Conservation (phyloP, 768 basidiomycete genomes). For the Gautieria morchelliformis region DNA sequence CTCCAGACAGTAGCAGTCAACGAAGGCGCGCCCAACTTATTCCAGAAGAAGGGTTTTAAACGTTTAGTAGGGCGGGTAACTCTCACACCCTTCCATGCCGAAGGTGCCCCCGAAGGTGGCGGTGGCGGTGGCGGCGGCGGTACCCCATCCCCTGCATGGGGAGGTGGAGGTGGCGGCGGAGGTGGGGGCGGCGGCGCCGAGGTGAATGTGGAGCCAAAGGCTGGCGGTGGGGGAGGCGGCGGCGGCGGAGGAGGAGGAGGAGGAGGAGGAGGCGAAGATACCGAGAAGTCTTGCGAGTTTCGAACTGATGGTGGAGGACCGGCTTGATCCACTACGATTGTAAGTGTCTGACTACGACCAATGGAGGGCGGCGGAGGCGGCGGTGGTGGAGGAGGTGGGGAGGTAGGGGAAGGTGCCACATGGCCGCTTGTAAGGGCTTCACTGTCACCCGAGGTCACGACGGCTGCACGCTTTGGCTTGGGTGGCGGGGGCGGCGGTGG, state of each 20-base stretch:
- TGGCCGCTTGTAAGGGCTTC: background rate
- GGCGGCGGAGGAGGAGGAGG: constrained; percentile 19
- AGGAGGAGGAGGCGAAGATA: constrained; percentile 3
- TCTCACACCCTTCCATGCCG: constrained; percentile 19
- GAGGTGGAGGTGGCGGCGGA: constrained; percentile 25
- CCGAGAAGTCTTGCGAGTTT: background rate
- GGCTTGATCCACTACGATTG: background rate
- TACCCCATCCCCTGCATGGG: constrained; percentile 9
- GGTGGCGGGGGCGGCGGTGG: constrained; percentile 54
- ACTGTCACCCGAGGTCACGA: constrained; percentile 8
- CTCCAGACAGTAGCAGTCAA: constrained; percentile 59
- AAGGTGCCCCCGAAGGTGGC: constrained; percentile 18
- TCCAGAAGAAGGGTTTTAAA: constrained; percentile 88
- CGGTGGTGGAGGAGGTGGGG: constrained; percentile 18
- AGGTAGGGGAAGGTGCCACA: constrained; percentile 13
- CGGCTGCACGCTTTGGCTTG: constrained; percentile 23
- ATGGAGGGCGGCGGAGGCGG: background rate
- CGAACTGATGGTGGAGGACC: background rate
- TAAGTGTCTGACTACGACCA: background rate
- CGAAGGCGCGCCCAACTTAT: constrained; percentile 47
- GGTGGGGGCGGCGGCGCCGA: constrained; percentile 25
- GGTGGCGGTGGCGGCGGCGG: constrained; percentile 17
- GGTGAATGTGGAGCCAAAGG: constrained; percentile 27
- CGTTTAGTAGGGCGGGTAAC: constrained; percentile 40
- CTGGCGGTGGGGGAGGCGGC: constrained; percentile 22